Conservation (phyloP, 2,329 filamentous ascomycete genomes). For the Penicillium frequentans region DNA sequence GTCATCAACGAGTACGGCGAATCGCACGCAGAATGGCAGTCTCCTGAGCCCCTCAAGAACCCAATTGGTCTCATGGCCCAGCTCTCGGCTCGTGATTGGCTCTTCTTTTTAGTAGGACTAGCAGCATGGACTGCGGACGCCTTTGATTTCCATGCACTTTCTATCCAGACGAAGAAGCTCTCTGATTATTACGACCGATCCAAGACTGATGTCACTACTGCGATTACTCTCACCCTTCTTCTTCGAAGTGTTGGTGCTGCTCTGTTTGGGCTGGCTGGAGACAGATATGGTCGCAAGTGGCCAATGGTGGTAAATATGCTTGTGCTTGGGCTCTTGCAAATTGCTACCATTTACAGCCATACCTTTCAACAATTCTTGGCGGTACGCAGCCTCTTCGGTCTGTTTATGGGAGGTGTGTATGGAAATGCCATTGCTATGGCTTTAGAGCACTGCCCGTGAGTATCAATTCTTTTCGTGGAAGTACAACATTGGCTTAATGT, state of each 20-base stretch:
- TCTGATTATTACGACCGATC: conserved; percentile 53
- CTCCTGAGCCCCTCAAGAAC: too few species aligned
- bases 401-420: too few species aligned
- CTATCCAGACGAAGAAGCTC: conserved; percentile 58
- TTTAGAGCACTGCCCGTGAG: too few species aligned
- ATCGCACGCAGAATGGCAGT: too few species aligned
- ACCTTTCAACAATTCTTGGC: too few species aligned
- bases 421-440: too few species aligned
- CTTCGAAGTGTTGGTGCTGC: conserved; percentile 58
- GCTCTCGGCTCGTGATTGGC: conserved; percentile 54
- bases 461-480: too few species aligned
- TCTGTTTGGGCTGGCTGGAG: conserved; percentile 55
- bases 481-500: too few species aligned
- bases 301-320: not conserved
- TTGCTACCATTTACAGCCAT: too few species aligned
- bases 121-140: conserved; percentile 59
- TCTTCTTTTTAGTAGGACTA: conserved; percentile 47
- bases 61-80: conserved; percentile 13
- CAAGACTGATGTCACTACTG: conserved; percentile 57
- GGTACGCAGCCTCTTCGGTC: too few species aligned
- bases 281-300: conserved; percentile 58
- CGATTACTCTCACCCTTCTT: conserved; percentile 63
- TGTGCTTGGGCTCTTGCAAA: not conserved
- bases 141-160: conserved; percentile 68
- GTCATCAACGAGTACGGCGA: too few species aligned